Evolutionary conservation across 2,329 filamentous ascomycete genomes (phyloP).

Genomic region (Paramyrothecium roridum): DNA sequence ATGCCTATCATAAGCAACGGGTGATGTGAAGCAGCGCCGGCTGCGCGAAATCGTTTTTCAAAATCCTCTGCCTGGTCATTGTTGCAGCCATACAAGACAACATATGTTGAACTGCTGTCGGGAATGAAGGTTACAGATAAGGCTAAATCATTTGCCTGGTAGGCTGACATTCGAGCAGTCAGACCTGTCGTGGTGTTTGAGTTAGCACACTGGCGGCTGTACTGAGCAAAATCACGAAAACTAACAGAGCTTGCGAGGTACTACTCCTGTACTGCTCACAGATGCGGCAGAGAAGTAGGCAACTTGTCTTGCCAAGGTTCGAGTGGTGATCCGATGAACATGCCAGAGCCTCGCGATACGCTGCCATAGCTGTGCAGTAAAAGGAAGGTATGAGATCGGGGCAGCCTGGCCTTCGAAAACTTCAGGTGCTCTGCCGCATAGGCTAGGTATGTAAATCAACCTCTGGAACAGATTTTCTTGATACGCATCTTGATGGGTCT

Average conservation of each 20-base stretch:
- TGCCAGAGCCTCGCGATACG: neutral
- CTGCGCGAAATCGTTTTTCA: neutral
- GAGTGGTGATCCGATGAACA: constrained; percentile 1
- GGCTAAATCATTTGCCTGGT: constrained; percentile 2
- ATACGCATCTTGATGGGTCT: neutral
- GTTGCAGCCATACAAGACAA: constrained; percentile 3
- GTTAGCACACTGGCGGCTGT: neutral
- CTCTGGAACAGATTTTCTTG: neutral
- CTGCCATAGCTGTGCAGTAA: neutral
- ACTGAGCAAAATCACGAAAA: no score
- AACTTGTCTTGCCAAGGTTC: neutral
- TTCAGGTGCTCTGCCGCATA: constrained; percentile 3
- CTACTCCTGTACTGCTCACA: neutral
- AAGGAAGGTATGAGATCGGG: constrained; percentile 2
- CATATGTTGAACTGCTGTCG: neutral
- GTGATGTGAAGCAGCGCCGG: neutral
- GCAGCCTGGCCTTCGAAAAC: constrained; percentile 2
- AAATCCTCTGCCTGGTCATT: neutral
- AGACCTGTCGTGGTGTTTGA: neutral
- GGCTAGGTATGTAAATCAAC: neutral
- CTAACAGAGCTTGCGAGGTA: neutral
- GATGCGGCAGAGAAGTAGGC: neutral
- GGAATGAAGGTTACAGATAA: constrained; percentile 1
- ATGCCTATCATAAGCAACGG: constrained; percentile 4
- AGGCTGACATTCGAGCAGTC: constrained; percentile 1